phyloP scores from a whole-genome alignment of 192 early-diverging fungal genomes.

The Kickxella alabastrina region DNA sequence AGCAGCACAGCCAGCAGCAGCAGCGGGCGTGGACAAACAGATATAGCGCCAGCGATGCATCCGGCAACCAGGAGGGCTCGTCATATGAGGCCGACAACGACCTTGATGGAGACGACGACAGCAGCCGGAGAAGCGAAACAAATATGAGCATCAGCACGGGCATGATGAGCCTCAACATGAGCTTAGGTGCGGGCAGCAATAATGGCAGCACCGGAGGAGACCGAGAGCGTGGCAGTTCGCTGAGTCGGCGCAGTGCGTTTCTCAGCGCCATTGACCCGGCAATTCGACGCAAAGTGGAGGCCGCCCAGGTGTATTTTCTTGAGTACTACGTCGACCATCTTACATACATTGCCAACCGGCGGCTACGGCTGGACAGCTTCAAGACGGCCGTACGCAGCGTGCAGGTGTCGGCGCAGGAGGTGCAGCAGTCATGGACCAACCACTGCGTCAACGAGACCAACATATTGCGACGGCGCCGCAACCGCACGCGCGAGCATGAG shows the following conservation, averaged over 20 bases:
- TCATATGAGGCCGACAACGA: constrained; percentile 5
- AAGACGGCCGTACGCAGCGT: constrained; percentile 50
- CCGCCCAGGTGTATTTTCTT: constrained; percentile 61
- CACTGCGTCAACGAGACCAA: constrained; percentile 55
- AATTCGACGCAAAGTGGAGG: constrained; percentile 45
- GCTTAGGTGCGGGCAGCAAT: constrained; percentile 20
- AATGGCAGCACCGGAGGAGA: constrained; percentile 7
- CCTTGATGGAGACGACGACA: constrained; percentile 5
- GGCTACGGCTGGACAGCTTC: constrained; percentile 55
- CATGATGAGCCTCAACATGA: not conserved
- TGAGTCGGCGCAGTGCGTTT: constrained; percentile 45
- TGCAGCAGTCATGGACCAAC: constrained; percentile 42
- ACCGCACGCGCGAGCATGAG: constrained; percentile 59
- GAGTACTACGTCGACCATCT: constrained; percentile 82
- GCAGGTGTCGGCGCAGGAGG: constrained; percentile 30
- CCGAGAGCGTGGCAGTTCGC: constrained; percentile 21
- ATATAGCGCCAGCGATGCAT: constrained; percentile 2
- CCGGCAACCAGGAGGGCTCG: constrained; percentile 4
- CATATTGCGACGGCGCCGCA: constrained; percentile 63
- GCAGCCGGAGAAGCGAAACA: constrained; percentile 17
- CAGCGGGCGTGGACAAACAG: constrained; percentile 5
- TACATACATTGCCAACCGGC: constrained; percentile 69
- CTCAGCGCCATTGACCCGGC: constrained; percentile 48
- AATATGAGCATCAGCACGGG: constrained; percentile 28
- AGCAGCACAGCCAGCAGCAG: constrained; percentile 13